Evolutionary conservation across 75 land plant genomes (phyloP).

Genomic region (Larix kaempferi): DNA sequence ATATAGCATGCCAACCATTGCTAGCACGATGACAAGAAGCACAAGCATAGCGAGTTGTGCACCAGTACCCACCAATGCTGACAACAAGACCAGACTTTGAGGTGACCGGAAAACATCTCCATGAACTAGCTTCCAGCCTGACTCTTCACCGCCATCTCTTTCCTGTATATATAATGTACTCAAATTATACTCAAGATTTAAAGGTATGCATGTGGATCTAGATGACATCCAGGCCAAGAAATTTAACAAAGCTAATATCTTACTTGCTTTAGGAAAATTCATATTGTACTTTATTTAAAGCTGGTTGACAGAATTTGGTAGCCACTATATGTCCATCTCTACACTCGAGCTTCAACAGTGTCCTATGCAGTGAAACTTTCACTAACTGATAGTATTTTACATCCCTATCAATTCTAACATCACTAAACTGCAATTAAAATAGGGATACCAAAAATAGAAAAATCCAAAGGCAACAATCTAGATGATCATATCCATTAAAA

Average conservation of each 20-base stretch:
- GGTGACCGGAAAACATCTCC: slow-evolving; percentile 37
- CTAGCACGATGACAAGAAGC: slow-evolving; percentile 33
- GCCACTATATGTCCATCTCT: background rate
- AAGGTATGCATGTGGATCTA: background rate
- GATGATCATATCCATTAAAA: background rate
- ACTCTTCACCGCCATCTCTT: slow-evolving; percentile 38
- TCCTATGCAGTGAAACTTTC: background rate
- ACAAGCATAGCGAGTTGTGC: slow-evolving; percentile 30
- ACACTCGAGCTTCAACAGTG: background rate
- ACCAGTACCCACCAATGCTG: slow-evolving; percentile 36
- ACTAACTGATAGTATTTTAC: background rate
- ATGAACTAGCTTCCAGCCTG: slow-evolving; percentile 44
- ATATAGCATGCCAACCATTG: slow-evolving; percentile 37
- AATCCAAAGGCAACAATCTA: slow-evolving; percentile 3
- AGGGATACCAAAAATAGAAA: background rate
- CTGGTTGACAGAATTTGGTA: background rate
- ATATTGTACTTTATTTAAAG: background rate
- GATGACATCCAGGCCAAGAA: background rate
- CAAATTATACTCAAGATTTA: background rate
- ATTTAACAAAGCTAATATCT: slow-evolving; percentile 4
- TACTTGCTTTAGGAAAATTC: background rate
- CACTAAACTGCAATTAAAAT: background rate
- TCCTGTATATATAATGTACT: slow-evolving; percentile 13
- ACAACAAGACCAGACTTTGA: slow-evolving; percentile 21
- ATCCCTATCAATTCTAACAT: background rate